Conservation (phyloP, 257 asterid species). For the Solanum paucissectum region DNA sequence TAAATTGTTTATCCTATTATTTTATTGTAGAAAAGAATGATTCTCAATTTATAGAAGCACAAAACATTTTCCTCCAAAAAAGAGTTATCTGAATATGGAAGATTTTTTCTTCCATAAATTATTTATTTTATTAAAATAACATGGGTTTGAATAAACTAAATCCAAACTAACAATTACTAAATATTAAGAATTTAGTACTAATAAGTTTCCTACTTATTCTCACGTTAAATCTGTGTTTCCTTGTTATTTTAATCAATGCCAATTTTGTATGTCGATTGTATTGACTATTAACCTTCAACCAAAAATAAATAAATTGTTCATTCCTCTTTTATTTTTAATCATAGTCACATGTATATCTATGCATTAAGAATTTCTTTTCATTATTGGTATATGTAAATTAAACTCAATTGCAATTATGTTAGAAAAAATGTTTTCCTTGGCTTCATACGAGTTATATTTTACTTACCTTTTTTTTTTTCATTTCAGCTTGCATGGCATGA, state of each 20-base stretch:
- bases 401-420: background rate
- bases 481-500: background rate
- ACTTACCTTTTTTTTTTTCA: background rate
- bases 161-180: background rate
- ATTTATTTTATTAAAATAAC: no score
- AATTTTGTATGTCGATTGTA: background rate
- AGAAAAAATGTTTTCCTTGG: background rate
- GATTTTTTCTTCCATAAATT: background rate
- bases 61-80: background rate
- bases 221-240: background rate
- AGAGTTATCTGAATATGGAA: no score
- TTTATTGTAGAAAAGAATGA: no score
- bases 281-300: background rate
- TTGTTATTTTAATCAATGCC: background rate
- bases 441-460: background rate
- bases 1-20: no score
- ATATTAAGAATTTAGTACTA: background rate
- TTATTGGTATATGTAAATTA: background rate
- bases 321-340: no score
- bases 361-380: no score
- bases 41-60: background rate
- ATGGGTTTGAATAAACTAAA: background rate
- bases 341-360: background rate
- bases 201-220: background rate
- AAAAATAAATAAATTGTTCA: background rate